These are phyloP conservation scores for Apophysomyces sp. DNA, from an alignment of 371 early-diverging fungal species.

Conservation along the genomic window DNA sequence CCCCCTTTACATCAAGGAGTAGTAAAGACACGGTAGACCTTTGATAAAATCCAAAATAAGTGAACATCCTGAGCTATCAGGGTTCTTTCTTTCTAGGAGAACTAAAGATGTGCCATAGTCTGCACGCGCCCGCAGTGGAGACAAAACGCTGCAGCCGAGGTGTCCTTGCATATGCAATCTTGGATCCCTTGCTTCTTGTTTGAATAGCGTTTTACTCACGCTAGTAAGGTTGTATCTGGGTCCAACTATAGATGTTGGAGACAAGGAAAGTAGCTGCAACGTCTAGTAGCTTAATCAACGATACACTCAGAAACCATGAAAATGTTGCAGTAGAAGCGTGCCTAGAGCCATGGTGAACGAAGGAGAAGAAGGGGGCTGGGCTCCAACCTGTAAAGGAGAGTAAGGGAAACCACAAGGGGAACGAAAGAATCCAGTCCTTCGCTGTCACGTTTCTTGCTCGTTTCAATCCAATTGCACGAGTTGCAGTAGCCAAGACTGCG, in stretches of 20 bases:
- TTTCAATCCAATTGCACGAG: neutral
- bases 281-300: neutral
- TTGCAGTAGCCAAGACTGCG: neutral
- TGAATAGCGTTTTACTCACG: neutral
- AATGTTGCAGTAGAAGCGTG: neutral
- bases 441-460: neutral
- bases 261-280: neutral
- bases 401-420: constrained; percentile 1
- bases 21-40: neutral
- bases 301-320: too few relatives aligned
- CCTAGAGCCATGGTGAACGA: neutral
- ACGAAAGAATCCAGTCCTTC: neutral
- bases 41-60: constrained; percentile 1
- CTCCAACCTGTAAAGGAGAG: constrained; percentile 1
- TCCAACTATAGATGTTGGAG: neutral
- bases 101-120: constrained; percentile 1
- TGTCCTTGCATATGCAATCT: constrained; percentile 3
- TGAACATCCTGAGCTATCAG: constrained; percentile 1
- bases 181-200: neutral
- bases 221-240: neutral
- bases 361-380: neutral
- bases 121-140: constrained; percentile 3
- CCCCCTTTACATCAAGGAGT: constrained; percentile 3
- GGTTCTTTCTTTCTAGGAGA: constrained; percentile 2
- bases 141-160: constrained; percentile 2